Evolutionary conservation across 306 rosid species (phyloP).

Genomic region (Fragaria iinumae): DNA sequence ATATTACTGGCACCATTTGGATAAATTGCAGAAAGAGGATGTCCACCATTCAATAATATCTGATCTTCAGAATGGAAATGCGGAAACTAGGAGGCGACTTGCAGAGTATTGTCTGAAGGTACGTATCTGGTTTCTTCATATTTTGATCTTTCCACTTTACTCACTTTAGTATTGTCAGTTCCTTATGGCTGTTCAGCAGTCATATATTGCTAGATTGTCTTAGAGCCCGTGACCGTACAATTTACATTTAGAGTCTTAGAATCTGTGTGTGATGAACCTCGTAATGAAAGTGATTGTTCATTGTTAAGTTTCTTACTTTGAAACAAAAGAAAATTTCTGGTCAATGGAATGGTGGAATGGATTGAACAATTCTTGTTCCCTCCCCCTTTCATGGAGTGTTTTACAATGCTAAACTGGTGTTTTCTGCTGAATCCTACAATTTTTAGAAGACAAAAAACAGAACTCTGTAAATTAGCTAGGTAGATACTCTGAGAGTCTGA

Average conservation of each 20-base stretch:
- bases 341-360: not conserved
- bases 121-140: constrained; percentile 28
- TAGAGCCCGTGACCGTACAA: not conserved
- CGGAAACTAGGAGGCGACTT: constrained; percentile 95
- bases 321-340: not conserved
- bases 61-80: constrained; percentile 96
- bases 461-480: not conserved
- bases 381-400: too few species aligned
- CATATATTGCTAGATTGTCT: not conserved
- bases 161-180: constrained; percentile 10
- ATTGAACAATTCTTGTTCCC: not conserved
- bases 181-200: not conserved
- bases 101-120: constrained; percentile 99
- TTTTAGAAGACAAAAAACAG: not conserved
- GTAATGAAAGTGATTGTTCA: constrained; percentile 1
- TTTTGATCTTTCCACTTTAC: constrained; percentile 26
- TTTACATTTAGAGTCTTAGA: not conserved
- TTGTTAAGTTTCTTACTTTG: not conserved
- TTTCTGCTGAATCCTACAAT: not conserved
- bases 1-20: constrained; percentile 25
- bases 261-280: not conserved
- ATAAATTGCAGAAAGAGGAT: constrained; percentile 79
- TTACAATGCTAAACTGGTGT: not conserved
- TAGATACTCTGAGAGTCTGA: not conserved
- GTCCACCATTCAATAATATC: constrained; percentile 97